Conservation (phyloP, 2,329 filamentous ascomycete species). For the Epichloe gansuensis region DNA sequence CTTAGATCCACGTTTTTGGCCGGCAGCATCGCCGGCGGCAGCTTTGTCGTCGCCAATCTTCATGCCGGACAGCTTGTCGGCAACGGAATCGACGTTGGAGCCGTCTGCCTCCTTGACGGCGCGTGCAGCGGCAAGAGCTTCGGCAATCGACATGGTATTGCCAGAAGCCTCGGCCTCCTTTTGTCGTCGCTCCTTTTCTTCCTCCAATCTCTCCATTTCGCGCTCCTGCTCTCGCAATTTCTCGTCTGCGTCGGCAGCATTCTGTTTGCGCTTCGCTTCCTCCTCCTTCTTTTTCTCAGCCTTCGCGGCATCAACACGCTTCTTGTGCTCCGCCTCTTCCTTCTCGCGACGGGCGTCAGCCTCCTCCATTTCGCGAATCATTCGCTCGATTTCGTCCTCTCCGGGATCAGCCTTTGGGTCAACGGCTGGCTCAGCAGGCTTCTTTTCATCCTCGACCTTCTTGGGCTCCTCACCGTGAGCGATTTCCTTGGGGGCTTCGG, state of each 20-base stretch:
- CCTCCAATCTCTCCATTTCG: constrained; percentile 60
- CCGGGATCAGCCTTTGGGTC: constrained; percentile 27
- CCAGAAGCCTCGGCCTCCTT: constrained; percentile 36
- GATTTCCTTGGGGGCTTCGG: constrained; percentile 3
- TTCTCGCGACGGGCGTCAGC: constrained; percentile 37
- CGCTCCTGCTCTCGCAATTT: constrained; percentile 61
- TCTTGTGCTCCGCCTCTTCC: constrained; percentile 31
- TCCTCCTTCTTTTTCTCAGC: constrained; percentile 37
- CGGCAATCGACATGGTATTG: constrained; percentile 35
- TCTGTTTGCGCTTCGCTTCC: constrained; percentile 28
- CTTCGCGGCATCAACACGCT: constrained; percentile 34
- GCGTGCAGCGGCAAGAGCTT: constrained; percentile 32
- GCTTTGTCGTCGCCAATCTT: constrained; percentile 32
- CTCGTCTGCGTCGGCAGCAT: constrained; percentile 44
- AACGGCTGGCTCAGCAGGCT: constrained; percentile 18
- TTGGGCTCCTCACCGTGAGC: background rate
- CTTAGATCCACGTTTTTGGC: constrained; percentile 53
- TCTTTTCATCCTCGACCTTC: constrained; percentile 11
- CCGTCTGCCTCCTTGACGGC: constrained; percentile 27
- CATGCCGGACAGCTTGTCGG: constrained; percentile 39
- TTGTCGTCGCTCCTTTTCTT: constrained; percentile 51
- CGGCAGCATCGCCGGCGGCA: constrained; percentile 30
- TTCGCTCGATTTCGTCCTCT: constrained; percentile 45
- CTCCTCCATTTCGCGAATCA: constrained; percentile 51
- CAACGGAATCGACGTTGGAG: constrained; percentile 25